Conservation (phyloP, 2,329 filamentous ascomycete species). For the Trichophaea hybrida region DNA sequence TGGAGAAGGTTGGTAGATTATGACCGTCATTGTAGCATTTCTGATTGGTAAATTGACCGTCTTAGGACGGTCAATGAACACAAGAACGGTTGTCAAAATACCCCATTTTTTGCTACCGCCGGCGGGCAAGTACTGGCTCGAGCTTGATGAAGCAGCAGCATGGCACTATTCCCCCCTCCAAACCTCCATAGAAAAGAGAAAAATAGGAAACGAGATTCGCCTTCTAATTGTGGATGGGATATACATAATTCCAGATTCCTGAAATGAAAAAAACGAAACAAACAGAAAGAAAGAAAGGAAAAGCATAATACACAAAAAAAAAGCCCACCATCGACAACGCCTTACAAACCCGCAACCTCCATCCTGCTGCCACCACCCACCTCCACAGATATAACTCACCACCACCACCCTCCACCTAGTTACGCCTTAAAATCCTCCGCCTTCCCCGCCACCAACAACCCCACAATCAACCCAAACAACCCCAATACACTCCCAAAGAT, state of each 20-base stretch:
- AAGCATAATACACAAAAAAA: neutral
- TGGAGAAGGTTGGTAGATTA: too few relatives aligned
- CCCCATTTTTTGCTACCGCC: too few relatives aligned
- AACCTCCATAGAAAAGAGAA: neutral
- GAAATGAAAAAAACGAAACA: neutral
- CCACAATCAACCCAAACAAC: conserved; percentile 90
- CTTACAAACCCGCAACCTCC: neutral
- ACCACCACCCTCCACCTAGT: neutral
- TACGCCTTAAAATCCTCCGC: conserved; percentile 50
- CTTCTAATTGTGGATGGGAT: neutral
- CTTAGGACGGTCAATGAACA: too few relatives aligned
- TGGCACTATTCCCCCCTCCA: too few relatives aligned
- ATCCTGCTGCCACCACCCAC: neutral
- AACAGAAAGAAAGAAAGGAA: neutral
- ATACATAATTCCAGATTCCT: neutral
- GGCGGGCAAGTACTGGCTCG: too few relatives aligned
- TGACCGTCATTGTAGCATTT: too few relatives aligned
- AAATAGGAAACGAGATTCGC: neutral
- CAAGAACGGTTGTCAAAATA: too few relatives aligned
- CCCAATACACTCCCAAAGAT: conserved; percentile 98
- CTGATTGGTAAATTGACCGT: too few relatives aligned
- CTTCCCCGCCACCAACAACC: conserved; percentile 73
- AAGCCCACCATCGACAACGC: neutral
- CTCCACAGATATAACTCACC: neutral
- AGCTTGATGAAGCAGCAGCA: too few relatives aligned